These are phyloP conservation scores for Berkeleyomyces basicola DNA, from an alignment of 2,329 filamentous ascomycete species.

Conservation along the genomic window DNA sequence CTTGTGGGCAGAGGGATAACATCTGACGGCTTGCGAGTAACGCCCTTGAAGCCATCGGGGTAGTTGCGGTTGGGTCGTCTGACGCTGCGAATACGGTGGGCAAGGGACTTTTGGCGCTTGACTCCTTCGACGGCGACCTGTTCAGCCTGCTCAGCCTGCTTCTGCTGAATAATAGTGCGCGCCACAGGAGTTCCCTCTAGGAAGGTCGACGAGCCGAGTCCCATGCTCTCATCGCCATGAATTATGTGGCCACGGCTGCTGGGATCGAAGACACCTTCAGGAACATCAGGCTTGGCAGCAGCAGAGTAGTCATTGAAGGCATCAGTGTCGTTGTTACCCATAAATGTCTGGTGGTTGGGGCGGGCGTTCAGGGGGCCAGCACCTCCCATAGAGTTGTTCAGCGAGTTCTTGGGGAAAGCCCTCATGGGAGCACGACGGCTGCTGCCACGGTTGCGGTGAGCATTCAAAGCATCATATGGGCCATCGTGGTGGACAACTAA, in stretches of 20 bases:
- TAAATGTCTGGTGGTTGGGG: conserved; percentile 73
- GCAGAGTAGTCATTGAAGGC: conserved; percentile 66
- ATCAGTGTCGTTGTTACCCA: conserved; percentile 65
- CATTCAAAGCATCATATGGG: conserved; percentile 91
- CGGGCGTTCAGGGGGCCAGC: conserved; percentile 67
- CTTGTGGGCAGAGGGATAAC: conserved; percentile 17
- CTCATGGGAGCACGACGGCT: conserved; percentile 82
- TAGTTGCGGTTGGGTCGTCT: conserved; percentile 31
- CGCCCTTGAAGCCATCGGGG: conserved; percentile 26
- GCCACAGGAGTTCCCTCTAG: conserved; percentile 85
- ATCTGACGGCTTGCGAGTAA: conserved; percentile 25
- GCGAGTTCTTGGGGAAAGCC: conserved; percentile 80
- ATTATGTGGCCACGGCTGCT: conserved; percentile 50
- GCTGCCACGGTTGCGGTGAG: conserved; percentile 76
- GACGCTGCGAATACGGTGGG: conserved; percentile 77
- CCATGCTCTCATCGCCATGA: conserved; percentile 68
- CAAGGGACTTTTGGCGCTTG: conserved; percentile 84
- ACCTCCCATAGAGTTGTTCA: conserved; percentile 84
- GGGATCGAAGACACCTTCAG: conserved; percentile 45
- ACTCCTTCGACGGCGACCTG: conserved; percentile 41
- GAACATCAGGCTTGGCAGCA: conserved; percentile 19
- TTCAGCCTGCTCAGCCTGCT: conserved; percentile 51
- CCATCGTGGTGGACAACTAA: conserved; percentile 94
- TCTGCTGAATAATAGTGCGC: conserved; percentile 58
- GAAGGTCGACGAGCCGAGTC: conserved; percentile 88